These are phyloP conservation scores for Rossbeevera mucosa DNA, from an alignment of 768 basidiomycete species.

Conservation along the genomic window DNA sequence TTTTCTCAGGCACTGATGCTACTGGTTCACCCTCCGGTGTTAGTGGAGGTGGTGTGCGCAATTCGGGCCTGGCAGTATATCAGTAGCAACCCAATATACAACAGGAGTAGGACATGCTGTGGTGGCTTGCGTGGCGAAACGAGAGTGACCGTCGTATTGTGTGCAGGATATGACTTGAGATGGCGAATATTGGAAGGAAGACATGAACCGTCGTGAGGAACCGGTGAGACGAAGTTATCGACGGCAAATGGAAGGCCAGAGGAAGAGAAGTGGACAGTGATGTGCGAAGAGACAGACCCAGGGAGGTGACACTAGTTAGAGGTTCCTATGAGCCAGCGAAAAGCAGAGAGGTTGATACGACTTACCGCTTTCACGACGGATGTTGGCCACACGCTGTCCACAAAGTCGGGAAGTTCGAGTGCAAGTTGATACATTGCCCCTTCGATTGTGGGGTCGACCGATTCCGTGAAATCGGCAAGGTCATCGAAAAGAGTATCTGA, in stretches of 20 bases:
- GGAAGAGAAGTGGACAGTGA: constrained; percentile 51
- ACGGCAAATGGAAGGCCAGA: constrained; percentile 54
- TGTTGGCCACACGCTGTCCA: constrained; percentile 32
- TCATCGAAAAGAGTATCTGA: constrained; percentile 44
- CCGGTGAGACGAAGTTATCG: constrained; percentile 67
- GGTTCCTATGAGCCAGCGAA: constrained; percentile 13
- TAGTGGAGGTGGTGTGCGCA: constrained; percentile 63
- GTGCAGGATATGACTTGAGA: constrained; percentile 25
- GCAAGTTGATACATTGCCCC: constrained; percentile 69
- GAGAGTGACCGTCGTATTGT: constrained; percentile 53
- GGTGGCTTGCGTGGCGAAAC: constrained; percentile 48
- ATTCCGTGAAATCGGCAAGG: constrained; percentile 41
- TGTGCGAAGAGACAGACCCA: constrained; percentile 47
- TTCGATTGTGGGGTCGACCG: constrained; percentile 35
- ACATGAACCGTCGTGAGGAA: constrained; percentile 68
- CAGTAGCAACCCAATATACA: constrained; percentile 1
- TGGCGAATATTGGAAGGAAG: constrained; percentile 24
- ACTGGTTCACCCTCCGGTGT: constrained; percentile 63
- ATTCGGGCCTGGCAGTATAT: constrained; percentile 49
- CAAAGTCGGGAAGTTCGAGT: constrained; percentile 44
- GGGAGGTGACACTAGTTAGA: constrained; percentile 62
- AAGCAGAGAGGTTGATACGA: constrained; percentile 48
- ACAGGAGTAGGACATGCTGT: constrained; percentile 38
- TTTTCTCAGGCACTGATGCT: constrained; percentile 59
- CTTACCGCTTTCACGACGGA: constrained; percentile 37